Evolutionary conservation across 2,329 filamentous ascomycete genomes (phyloP).

Genomic region (Aspergillus ustus): DNA sequence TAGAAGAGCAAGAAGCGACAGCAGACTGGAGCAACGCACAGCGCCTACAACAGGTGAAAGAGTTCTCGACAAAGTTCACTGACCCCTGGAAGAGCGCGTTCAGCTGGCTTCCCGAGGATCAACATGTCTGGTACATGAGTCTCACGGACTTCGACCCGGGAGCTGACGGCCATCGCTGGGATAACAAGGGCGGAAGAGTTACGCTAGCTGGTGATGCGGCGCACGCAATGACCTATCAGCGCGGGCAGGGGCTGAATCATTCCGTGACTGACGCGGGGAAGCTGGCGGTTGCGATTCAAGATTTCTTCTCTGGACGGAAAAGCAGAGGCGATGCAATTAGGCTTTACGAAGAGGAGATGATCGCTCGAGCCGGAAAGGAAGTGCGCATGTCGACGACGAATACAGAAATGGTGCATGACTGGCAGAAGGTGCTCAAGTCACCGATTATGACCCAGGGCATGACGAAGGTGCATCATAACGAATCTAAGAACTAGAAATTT

Average conservation of each 20-base stretch:
- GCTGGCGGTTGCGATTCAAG: constrained; percentile 22
- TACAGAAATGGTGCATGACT: constrained; percentile 53
- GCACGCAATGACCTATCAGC: constrained; percentile 63
- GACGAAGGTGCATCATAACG: constrained; percentile 7
- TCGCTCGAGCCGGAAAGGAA: constrained; percentile 50
- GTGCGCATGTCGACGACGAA: constrained; percentile 50
- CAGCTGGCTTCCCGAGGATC: constrained; percentile 26
- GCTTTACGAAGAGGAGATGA: constrained; percentile 42
- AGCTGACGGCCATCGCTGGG: constrained; percentile 19
- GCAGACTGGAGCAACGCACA: constrained; percentile 23
- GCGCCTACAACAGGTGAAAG: constrained; percentile 42
- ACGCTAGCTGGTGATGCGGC: constrained; percentile 64
- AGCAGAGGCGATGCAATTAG: constrained; percentile 25
- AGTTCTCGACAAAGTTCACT: constrained; percentile 42
- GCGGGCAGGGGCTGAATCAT: constrained; percentile 62
- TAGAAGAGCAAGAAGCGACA: constrained; percentile 43
- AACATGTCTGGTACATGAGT: constrained; percentile 25
- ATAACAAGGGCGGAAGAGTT: constrained; percentile 39
- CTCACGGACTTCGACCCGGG: constrained; percentile 25
- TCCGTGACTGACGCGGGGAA: constrained; percentile 47
- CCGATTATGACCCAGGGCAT: constrained; percentile 24
- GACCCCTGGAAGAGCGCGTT: constrained; percentile 50
- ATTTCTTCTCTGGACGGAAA: constrained; percentile 15
- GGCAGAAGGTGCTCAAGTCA: constrained; percentile 31
- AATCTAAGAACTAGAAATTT: not conserved